Evolutionary conservation across 352 stramenopile genomes (phyloP).

Genomic region (Globisporangium carolinianum): DNA sequence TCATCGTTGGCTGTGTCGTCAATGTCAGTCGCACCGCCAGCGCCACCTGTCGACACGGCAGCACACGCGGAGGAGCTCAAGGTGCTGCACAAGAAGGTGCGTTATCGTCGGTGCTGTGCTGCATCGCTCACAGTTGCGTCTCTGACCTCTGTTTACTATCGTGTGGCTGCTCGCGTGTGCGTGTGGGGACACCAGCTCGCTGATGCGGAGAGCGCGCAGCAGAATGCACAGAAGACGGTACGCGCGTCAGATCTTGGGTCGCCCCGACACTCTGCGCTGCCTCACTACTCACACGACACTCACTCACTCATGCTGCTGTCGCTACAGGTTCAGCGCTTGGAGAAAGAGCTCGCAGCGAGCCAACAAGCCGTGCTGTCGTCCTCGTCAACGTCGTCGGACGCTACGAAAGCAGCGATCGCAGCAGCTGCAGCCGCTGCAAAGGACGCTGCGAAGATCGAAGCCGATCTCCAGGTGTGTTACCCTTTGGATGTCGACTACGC

Average conservation of each 20-base stretch:
- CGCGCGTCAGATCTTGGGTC: background rate
- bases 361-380: slow-evolving; percentile 11
- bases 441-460: slow-evolving; percentile 24
- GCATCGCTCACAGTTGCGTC: no score
- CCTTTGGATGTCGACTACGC: no score
- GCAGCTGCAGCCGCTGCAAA: slow-evolving; percentile 9
- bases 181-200: slow-evolving; percentile 38
- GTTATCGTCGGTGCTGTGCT: background rate
- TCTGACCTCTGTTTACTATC: no score
- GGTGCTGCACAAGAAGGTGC: slow-evolving; percentile 52
- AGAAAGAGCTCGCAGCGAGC: slow-evolving; percentile 43
- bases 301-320: background rate
- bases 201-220: slow-evolving; percentile 21
- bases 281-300: background rate
- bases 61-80: slow-evolving; percentile 34
- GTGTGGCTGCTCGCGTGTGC: background rate
- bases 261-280: no score
- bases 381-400: slow-evolving; percentile 23
- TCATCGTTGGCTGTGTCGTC: no score
- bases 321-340: slow-evolving; percentile 45
- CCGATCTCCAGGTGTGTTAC: slow-evolving; percentile 25
- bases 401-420: slow-evolving; percentile 15
- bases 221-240: slow-evolving; percentile 50
- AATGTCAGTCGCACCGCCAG: slow-evolving; percentile 9
- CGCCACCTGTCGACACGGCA: slow-evolving; percentile 10